Percentiles rank a stretch among this genome's conserved stretches.
phyloP scores from a whole-genome alignment of 2,329 filamentous ascomycete species.

The Apiospora rasikravindrae region DNA sequence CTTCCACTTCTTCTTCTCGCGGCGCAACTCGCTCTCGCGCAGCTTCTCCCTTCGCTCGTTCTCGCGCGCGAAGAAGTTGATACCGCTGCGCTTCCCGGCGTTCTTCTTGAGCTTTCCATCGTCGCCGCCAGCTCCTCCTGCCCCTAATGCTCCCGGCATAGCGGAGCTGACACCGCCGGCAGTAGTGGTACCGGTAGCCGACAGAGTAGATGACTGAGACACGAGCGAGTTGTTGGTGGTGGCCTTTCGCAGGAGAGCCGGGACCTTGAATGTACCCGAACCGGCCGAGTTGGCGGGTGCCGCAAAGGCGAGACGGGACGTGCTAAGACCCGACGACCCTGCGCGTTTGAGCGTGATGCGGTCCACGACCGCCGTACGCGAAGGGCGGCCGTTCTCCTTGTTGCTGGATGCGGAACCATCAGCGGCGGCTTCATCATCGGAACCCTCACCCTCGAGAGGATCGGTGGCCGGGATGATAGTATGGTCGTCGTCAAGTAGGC shows the following conservation, averaged over 20 bases:
- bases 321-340: slow-evolving; percentile 45
- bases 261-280: slow-evolving; percentile 65
- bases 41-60: slow-evolving; percentile 61
- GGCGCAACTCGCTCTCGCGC: slow-evolving; percentile 61
- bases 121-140: slow-evolving; percentile 41
- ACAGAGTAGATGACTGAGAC: slow-evolving; percentile 36
- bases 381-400: slow-evolving; percentile 56
- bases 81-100: slow-evolving; percentile 63
- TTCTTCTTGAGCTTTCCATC: slow-evolving; percentile 64
- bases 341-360: slow-evolving; percentile 73
- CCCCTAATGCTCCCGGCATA: not conserved
- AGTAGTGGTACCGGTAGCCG: not conserved
- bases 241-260: slow-evolving; percentile 73
- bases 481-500: slow-evolving; percentile 59
- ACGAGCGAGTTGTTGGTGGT: slow-evolving; percentile 64
- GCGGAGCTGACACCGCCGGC: slow-evolving; percentile 7
- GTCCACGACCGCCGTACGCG: slow-evolving; percentile 63
- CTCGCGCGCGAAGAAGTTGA: slow-evolving; percentile 66
- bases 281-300: slow-evolving; percentile 46
- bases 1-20: slow-evolving; percentile 62
- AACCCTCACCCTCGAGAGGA: slow-evolving; percentile 55
- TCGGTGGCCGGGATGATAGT: slow-evolving; percentile 55
- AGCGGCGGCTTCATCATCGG: slow-evolving; percentile 52
- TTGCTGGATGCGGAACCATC: slow-evolving; percentile 37
- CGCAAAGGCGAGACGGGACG: slow-evolving; percentile 62